A percentile compares a stretch with the other conserved stretches of the same genome.
Evolutionary conservation across 31 red algal genomes (phyloP).

Genomic region (Asparagopsis taxiformis): DNA sequence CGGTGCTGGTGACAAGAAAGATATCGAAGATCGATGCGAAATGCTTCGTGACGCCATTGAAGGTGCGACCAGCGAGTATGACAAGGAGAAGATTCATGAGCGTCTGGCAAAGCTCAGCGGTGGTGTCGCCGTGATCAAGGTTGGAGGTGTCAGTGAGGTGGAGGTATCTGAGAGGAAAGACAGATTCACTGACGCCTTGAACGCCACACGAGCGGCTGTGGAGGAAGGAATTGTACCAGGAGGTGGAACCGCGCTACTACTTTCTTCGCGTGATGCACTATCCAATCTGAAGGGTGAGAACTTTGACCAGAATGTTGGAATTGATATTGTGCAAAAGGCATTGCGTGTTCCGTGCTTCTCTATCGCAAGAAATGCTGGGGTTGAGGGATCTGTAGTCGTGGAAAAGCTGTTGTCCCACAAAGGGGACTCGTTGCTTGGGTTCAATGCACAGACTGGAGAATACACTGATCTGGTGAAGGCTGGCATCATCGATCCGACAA

Average conservation of each 20-base stretch:
- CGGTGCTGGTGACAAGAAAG: conserved; percentile 64
- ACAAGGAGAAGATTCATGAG: conserved; percentile 98
- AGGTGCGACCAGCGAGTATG: conserved; percentile 78
- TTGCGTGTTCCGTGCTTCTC: conserved; percentile 76
- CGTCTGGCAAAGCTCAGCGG: conserved; percentile 89
- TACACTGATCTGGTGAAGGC: conserved; percentile 74
- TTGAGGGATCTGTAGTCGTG: conserved; percentile 89
- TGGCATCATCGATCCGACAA: conserved; percentile 99
- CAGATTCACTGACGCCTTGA: conserved; percentile 89
- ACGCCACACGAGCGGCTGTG: conserved; percentile 94
- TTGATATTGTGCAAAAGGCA: conserved; percentile 95
- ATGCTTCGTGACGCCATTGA: conserved; percentile 82
- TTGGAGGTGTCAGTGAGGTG: conserved; percentile 86
- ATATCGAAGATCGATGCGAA: conserved; percentile 82
- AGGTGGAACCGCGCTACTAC: conserved; percentile 90
- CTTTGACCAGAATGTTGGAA: conserved; percentile 94
- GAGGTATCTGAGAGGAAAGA: conserved; percentile 95
- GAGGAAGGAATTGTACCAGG: conserved; percentile 99
- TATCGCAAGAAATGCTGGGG: conserved; percentile 93
- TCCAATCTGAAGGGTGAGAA: conserved; percentile 77
- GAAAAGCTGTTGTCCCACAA: conserved; percentile 72
- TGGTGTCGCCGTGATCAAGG: conserved; percentile 97
- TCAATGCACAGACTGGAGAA: conserved; percentile 78
- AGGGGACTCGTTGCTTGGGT: conserved; percentile 53
- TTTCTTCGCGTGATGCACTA: conserved; percentile 51